phyloP scores from a whole-genome alignment of 495 filamentous ascomycete species.

The Penicillium tannophilum region DNA sequence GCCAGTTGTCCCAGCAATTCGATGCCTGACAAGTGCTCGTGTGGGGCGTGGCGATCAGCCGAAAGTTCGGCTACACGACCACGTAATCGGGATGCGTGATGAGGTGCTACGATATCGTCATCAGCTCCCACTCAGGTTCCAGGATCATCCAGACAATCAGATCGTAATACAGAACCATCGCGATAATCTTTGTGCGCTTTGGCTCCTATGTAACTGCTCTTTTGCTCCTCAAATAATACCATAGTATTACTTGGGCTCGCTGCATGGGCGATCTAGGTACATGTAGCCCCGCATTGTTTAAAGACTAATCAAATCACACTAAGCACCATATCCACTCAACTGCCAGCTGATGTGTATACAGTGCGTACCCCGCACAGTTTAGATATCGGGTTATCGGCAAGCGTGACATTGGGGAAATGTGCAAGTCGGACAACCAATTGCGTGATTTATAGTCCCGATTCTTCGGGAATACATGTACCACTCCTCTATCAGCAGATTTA shows the following conservation, averaged over 20 bases:
- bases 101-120: slow-evolving; percentile 9
- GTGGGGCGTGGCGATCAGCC: slow-evolving; percentile 5
- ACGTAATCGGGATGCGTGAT: slow-evolving; percentile 8
- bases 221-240: neutral
- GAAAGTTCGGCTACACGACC: slow-evolving; percentile 5
- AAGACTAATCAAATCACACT: neutral
- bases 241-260: neutral
- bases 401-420: neutral
- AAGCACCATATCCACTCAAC: neutral
- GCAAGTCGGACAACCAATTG: neutral
- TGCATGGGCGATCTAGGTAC: neutral
- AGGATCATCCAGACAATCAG: neutral
- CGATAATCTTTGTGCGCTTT: neutral
- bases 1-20: neutral
- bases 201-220: neutral
- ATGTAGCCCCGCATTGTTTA: neutral
- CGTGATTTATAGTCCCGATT: slow-evolving; percentile 4
- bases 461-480: neutral
- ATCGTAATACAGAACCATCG: neutral
- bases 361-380: neutral
- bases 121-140: neutral
- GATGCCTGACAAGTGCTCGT: neutral
- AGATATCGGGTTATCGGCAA: neutral
- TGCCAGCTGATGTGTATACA: neutral
- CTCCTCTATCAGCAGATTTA: neutral